A percentile compares a stretch with the other conserved stretches of the same genome.
phyloP scores from a whole-genome alignment of 345 rosid species.

The Lepidium aucheri region DNA sequence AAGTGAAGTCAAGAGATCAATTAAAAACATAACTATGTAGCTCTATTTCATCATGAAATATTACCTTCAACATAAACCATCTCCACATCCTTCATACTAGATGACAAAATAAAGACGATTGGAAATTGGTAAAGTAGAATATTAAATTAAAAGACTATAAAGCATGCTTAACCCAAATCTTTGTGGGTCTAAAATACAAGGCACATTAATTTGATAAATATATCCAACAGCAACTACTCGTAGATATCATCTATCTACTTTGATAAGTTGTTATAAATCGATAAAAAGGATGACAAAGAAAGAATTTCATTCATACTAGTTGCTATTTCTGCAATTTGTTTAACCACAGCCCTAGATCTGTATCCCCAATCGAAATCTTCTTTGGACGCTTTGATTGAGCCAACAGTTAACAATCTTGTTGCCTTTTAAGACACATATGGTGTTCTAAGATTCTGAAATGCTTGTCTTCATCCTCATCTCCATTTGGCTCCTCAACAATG shows the following conservation, averaged over 20 bases:
- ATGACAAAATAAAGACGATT: not conserved
- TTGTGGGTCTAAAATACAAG: too few relatives aligned
- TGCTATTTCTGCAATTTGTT: too few relatives aligned
- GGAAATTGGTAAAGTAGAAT: too few relatives aligned
- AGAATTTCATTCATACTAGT: slow-evolving; percentile 33
- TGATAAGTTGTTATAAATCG: not conserved
- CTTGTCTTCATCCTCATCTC: slow-evolving; percentile 52
- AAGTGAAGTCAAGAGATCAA: not conserved
- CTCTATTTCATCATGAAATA: not conserved
- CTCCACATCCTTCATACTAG: slow-evolving; percentile 78
- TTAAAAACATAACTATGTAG: not conserved
- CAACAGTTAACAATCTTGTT: slow-evolving; percentile 41
- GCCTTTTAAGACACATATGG: slow-evolving; percentile 64
- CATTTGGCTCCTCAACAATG: too few relatives aligned
- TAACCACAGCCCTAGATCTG: slow-evolving; percentile 42
- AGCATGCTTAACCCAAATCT: too few relatives aligned
- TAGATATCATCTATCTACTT: too few relatives aligned
- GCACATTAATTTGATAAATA: too few relatives aligned
- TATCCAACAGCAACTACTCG: not conserved
- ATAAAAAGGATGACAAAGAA: not conserved
- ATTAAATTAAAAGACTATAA: too few relatives aligned
- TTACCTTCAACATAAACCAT: slow-evolving; percentile 57
- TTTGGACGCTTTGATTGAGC: slow-evolving; percentile 33
- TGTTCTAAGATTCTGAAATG: slow-evolving; percentile 74
- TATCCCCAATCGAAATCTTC: slow-evolving; percentile 26